A percentile compares a stretch with the other conserved stretches of the same genome.
Conservation (phyloP, 1,139 yeast species). For the Sugiyamaella castrensis region DNA sequence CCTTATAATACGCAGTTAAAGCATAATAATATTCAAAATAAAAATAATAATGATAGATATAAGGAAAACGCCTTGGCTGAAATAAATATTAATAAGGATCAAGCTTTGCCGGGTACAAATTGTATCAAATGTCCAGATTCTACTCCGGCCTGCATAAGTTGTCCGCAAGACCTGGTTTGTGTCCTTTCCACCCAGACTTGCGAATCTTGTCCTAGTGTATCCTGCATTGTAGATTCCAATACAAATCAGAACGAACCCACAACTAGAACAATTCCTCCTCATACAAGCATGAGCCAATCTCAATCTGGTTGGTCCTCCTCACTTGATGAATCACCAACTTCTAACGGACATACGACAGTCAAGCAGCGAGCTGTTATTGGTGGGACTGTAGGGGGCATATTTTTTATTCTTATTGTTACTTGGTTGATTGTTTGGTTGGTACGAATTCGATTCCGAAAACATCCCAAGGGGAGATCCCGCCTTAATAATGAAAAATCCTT, state of each 20-base stretch:
- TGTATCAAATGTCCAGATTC: conserved; percentile 15
- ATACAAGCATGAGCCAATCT: too few relatives aligned
- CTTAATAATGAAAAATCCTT: background rate
- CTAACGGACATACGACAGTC: conserved; percentile 3
- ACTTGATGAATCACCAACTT: conserved; percentile 2
- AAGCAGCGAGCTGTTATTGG: conserved; percentile 19
- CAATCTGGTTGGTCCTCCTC: conserved; percentile 5
- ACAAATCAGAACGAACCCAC: background rate
- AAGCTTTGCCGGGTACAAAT: conserved; percentile 2
- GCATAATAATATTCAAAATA: too few relatives aligned
- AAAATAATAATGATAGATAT: too few relatives aligned
- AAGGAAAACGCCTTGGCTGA: too few relatives aligned
- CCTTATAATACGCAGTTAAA: too few relatives aligned
- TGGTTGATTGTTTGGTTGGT: conserved; percentile 12
- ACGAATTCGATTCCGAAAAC: background rate
- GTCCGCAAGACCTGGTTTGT: conserved; percentile 17
- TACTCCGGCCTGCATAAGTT: conserved; percentile 16
- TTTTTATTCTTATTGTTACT: conserved; percentile 13
- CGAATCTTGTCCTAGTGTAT: conserved; percentile 14
- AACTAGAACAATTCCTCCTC: too few relatives aligned
- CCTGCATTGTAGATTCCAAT: conserved; percentile 12
- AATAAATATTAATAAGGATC: background rate
- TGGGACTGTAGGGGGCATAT: conserved; percentile 20
- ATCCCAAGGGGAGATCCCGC: background rate
- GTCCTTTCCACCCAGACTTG: conserved; percentile 19